Base-by-base conservation (phyloP, 305 asterid genomes). In the Solanum hybrid region DNA sequence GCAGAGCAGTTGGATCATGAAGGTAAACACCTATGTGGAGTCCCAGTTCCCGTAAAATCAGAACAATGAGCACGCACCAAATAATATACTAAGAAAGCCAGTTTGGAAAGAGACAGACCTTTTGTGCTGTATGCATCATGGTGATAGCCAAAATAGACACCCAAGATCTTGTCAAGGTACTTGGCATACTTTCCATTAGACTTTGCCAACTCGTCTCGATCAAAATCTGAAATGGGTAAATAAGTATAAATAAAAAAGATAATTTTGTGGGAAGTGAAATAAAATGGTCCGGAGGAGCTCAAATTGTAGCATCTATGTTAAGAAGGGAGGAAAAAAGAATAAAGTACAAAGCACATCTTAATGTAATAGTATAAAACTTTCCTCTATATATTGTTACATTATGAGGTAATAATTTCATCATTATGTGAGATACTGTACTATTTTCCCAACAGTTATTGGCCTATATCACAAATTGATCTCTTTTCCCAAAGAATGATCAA, bases 1-100 rank as follows among this genome's bases (percentile, higher is more conserved):
- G 96, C 91, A 97, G 75, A 69, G 99, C 95, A 22, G 98, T 92
- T n/a, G 99, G 98, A 89, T 97, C 99, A 40, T 97, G 99, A 92
- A 97, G 99, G 89, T 96, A 97, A 74, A 97, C 99, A 64, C 99
- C 99, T 97, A 79, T n/a, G 35, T 29, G 76, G 73, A 24, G 34
- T 67, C 67, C 46, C 73, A 36, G 22, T 37, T 28, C 11, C 94
- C 94, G 33, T 90, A 46, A 87, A 61, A 76, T 91, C 90, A 81
- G 69, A 86, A 90, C 18, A 77, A 89, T 69, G 71, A 57, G 88
- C 33, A 11, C 35, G 88, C 76, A 33, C 51, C 88, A 57, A 85
- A 31, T 61, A 57, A 34, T 85, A 34, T 20, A 85, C 77, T 33
- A 57, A 33, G 13, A 85, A 57, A 33, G n/a, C 51, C 37, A 33